Evolutionary conservation across 2,329 filamentous ascomycete genomes (phyloP), one percentile per base, ranked within the genome.

Genomic region (Sporothrix sp.): DNA sequence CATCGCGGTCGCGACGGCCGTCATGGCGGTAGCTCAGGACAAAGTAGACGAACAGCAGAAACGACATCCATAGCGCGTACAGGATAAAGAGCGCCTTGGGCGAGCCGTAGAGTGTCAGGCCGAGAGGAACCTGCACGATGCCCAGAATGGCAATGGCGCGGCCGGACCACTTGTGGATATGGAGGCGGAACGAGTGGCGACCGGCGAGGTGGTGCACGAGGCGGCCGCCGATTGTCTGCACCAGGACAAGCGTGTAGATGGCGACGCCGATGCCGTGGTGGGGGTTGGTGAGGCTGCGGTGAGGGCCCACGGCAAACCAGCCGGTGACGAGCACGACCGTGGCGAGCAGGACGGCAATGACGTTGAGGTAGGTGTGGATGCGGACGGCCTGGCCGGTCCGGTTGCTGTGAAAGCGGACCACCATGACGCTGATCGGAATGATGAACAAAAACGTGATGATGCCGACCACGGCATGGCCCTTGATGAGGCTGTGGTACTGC

Each of bases 41-140:
- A 60, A 97, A 94, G 66, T 89, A 96, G 13, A 81, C 57, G 2
- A 89, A 60, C 14, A 96, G 58, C 30, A 96, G 69, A 16, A 85
- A 73, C 25, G 80, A 78, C 64, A 85, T 84, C 73, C 84, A 91
- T 1, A 97, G 56, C 0, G 90, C 77, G 61, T 85, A 98, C 3
- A 97, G 71, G 48, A 98, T 81, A 64, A 97, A 98, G 3, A 90
- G 75, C 33, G 77, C 79, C 60, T 84, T 81, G 5, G 93, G 91
- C 27, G 90, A 95, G 6, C 93, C 93, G 61, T 96, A 98, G 1
- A 98, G 73, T 0, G 90, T 90, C 42, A 98, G 73, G 0, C 93
- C 93, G 1, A 98, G 74, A 0, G 93, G 85, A 10, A 98, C 80
- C 63, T 98, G 93, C 3, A 83, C 77, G 57, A 97, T 82, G 0